Base-by-base conservation (phyloP, 257 asterid species). In the Petunia axillaris region DNA sequence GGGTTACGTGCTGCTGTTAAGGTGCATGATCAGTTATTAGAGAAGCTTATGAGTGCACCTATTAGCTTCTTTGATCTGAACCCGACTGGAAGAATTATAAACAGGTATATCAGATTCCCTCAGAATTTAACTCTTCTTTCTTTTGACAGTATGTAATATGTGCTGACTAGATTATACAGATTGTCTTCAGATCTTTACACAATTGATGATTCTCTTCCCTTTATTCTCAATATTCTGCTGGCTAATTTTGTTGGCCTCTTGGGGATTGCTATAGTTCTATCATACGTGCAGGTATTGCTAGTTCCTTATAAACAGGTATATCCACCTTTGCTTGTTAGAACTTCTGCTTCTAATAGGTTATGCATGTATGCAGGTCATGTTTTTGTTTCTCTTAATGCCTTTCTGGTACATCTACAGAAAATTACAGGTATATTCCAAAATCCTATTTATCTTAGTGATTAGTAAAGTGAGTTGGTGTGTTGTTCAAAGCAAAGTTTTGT, bases 121-220 rank as follows among this genome's bases (percentile, higher is more conserved):
- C 14, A 82, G 60, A 50, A 65, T 54, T 76, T 81, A 38, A 43
- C 48, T 8, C 50, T 41, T 74, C 35, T n/a, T 46, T 63, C 37
- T 81, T 2, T 48, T 67, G 62, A 48, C 62, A 48, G 8, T 16
- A 16, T 82, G 25, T 77, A 41, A 25, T 53, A 58, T 65, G 54
- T 66, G 35, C 91, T 91, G 82, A 92, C 86, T 62, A 64, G 59
- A 81, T 81, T 71, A 52, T 90, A 77, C 81, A 95, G 99, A 86
- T 76, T 95, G 82, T 95, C 99, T 81, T 95, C 99, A 84, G 98
- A 95, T 89, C 97, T 95, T 79, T 95, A 93, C 87, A 93, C 97
- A 80, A 91, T 95, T 60, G 99, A 95, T 60, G 99, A 93, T 88
- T 91, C 98, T 77, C 99, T 93, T 89, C 99, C 98, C 25, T 95